phyloP scores from a whole-genome alignment of 768 basidiomycete species.

The Boletellus ananiceps region DNA sequence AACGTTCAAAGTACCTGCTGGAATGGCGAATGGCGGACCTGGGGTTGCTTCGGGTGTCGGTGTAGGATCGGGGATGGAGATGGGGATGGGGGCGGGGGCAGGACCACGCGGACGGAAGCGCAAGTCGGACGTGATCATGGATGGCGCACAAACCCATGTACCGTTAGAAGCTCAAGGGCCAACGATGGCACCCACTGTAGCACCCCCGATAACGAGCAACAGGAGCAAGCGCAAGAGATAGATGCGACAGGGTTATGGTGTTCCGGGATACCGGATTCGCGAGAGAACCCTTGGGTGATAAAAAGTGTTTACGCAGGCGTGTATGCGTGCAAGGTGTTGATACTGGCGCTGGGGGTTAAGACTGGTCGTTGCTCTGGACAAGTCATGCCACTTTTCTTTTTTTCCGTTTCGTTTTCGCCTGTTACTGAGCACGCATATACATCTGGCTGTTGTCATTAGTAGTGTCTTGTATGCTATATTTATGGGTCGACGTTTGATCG shows the following conservation, averaged over 20 bases:
- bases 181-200: background rate
- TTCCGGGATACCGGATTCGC: too few species aligned
- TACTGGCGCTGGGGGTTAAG: too few species aligned
- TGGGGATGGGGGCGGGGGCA: background rate
- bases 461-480: too few species aligned
- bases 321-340: too few species aligned
- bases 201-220: slow-evolving; percentile 10
- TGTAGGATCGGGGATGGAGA: background rate
- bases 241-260: background rate
- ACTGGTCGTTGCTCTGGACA: too few species aligned
- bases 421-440: too few species aligned
- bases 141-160: slow-evolving; percentile 4
- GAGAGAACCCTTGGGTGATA: too few species aligned
- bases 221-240: slow-evolving; percentile 31
- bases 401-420: too few species aligned
- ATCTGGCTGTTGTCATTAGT: too few species aligned
- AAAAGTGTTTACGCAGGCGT: too few species aligned
- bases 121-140: slow-evolving; percentile 34
- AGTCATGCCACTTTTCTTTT: too few species aligned
- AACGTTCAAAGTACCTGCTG: slow-evolving; percentile 5
- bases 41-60: background rate
- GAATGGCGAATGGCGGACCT: background rate
- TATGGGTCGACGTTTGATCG: too few species aligned
- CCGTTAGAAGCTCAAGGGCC: background rate
- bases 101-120: slow-evolving; percentile 32